A percentile compares a stretch with the other conserved stretches of the same genome.
These are phyloP conservation scores for Rosa hybrid DNA, from an alignment of 331 rosid genomes.

Conservation along the genomic window DNA sequence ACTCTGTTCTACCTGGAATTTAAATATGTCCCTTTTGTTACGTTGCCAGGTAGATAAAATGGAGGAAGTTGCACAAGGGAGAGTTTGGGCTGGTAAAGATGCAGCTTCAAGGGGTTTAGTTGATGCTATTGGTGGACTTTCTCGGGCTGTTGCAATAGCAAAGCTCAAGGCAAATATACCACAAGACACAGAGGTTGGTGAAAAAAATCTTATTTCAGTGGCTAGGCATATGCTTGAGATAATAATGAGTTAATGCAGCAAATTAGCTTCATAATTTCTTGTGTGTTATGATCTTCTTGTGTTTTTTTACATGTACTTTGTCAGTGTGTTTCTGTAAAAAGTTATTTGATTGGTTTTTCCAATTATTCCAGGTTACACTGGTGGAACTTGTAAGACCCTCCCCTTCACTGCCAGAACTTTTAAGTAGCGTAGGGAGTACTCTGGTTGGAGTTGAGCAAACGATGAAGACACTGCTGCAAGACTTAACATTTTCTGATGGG, in stretches of 20 bases:
- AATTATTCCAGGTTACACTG: slow-evolving; percentile 57
- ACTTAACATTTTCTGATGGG: slow-evolving; percentile 60
- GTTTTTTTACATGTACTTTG: no score
- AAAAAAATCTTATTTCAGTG: neutral
- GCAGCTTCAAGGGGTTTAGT: slow-evolving; percentile 85
- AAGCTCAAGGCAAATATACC: slow-evolving; percentile 87
- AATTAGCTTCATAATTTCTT: neutral
- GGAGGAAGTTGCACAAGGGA: slow-evolving; percentile 94
- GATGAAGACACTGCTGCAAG: slow-evolving; percentile 44
- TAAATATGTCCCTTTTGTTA: slow-evolving; percentile 4
- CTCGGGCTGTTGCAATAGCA: slow-evolving; percentile 90
- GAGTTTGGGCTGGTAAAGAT: slow-evolving; percentile 95
- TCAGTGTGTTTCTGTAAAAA: neutral
- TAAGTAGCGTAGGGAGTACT: slow-evolving; percentile 59
- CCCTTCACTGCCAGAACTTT: slow-evolving; percentile 66
- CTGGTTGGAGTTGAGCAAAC: slow-evolving; percentile 65
- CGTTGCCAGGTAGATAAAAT: slow-evolving; percentile 74
- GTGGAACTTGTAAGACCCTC: slow-evolving; percentile 81
- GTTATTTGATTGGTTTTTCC: neutral
- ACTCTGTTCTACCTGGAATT: no score
- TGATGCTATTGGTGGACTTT: slow-evolving; percentile 90
- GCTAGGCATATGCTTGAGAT: neutral
- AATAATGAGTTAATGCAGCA: neutral
- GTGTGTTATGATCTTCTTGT: no score
- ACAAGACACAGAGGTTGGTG: slow-evolving; percentile 59